Evolutionary conservation across 164 flowering plant genomes (phyloP).

Genomic region (Chimonanthus salicifolius): DNA sequence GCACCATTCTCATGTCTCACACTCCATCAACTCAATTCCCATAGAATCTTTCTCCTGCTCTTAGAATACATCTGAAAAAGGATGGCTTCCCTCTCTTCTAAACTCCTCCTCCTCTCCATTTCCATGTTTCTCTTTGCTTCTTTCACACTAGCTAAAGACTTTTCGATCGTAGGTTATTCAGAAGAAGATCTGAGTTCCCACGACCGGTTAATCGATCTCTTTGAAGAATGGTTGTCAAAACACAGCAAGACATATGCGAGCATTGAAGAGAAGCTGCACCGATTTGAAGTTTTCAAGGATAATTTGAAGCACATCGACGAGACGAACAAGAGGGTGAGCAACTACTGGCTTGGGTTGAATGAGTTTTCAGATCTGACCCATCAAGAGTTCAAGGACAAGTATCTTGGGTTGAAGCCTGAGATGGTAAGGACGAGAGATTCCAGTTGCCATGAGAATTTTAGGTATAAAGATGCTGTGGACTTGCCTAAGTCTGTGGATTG

Average conservation of each 20-base stretch:
- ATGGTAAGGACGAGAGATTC: slow-evolving; percentile 18
- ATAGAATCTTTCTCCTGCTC: background rate
- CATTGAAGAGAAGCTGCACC: slow-evolving; percentile 59
- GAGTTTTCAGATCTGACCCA: slow-evolving; percentile 76
- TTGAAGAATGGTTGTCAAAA: slow-evolving; percentile 60
- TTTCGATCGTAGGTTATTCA: slow-evolving; percentile 67
- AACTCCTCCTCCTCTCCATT: slow-evolving; percentile 14
- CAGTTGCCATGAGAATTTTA: slow-evolving; percentile 10
- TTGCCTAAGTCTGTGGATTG: slow-evolving; percentile 69
- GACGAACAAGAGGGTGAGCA: slow-evolving; percentile 46
- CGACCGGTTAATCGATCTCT: slow-evolving; percentile 52
- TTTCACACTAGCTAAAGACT: slow-evolving; percentile 30
- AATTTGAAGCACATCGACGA: slow-evolving; percentile 69
- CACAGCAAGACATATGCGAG: slow-evolving; percentile 47
- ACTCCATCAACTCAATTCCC: background rate
- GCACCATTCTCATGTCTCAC: background rate
- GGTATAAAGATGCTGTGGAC: slow-evolving; percentile 33
- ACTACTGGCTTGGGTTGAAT: slow-evolving; percentile 79
- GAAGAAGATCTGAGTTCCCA: slow-evolving; percentile 46
- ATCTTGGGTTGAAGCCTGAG: slow-evolving; percentile 43
- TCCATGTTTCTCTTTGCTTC: slow-evolving; percentile 15
- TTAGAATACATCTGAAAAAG: background rate
- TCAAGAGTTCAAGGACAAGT: slow-evolving; percentile 62
- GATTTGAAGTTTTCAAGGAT: slow-evolving; percentile 72
- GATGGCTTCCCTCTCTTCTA: slow-evolving; percentile 33